A percentile compares a stretch with the other conserved stretches of the same genome.
phyloP scores from a whole-genome alignment of 208 protist genomes.

The Leishmania major region DNA sequence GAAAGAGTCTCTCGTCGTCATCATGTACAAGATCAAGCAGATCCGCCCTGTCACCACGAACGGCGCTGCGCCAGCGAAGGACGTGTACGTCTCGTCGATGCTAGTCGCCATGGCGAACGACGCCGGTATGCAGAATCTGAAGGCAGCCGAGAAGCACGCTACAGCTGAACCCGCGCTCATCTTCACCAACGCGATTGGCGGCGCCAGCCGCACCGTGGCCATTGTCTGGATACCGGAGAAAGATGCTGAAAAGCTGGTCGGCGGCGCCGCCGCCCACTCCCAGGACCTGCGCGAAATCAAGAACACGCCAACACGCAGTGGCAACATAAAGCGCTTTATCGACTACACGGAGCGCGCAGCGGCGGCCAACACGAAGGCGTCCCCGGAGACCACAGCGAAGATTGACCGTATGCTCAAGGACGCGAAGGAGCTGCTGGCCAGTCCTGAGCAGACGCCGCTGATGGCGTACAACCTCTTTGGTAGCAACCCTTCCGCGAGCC shows the following conservation, averaged over 20 bases:
- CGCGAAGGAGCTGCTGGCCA: conserved; percentile 54
- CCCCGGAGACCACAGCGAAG: conserved; percentile 33
- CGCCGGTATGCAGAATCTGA: conserved; percentile 33
- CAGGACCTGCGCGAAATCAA: conserved; percentile 49
- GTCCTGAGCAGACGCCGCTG: conserved; percentile 42
- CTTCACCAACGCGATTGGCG: conserved; percentile 61
- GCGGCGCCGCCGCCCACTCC: conserved; percentile 19
- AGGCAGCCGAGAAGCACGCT: conserved; percentile 28
- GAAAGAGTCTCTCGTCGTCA: conserved; percentile 32
- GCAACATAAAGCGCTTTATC: conserved; percentile 81
- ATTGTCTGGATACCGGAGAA: conserved; percentile 39
- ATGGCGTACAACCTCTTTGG: conserved; percentile 18
- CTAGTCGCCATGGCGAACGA: conserved; percentile 42
- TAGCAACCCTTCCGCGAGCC: background rate
- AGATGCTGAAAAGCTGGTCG: conserved; percentile 21
- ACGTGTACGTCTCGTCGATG: conserved; percentile 53
- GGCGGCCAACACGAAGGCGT: conserved; percentile 41
- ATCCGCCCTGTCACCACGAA: conserved; percentile 22
- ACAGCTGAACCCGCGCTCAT: conserved; percentile 30
- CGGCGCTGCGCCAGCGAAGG: conserved; percentile 5
- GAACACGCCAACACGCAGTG: conserved; percentile 73
- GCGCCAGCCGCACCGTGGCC: conserved; percentile 53
- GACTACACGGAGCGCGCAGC: conserved; percentile 62
- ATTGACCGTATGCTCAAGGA: conserved; percentile 80
- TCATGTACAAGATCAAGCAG: conserved; percentile 48